Evolutionary conservation across 2,329 filamentous ascomycete species (phyloP), one percentile per base, ranked within the genome.

Genomic region (Tolypocladium sp.): DNA sequence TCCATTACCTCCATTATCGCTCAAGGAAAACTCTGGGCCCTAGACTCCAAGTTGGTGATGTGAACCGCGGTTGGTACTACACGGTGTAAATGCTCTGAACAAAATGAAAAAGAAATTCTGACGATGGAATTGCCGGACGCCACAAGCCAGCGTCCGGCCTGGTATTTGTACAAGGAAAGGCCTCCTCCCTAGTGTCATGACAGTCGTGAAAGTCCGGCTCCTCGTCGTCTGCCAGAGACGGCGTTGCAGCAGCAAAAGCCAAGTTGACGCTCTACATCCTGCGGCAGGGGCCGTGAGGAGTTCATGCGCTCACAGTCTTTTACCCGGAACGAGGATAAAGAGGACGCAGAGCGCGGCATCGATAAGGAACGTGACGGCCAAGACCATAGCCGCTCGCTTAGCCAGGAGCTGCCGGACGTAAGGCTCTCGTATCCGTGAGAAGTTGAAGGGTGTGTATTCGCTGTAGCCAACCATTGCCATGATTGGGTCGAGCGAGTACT

Each of bases 391-490:
- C 0, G 94, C 88, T 60, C 94, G 88, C 71, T 92, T 92, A 65
- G 85, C 86, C 59, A 99, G 82, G 25, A 97, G 85, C 69, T 86
- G 90, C 64, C 91, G 88, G 58, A 99, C 89, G 70, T 94, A 99
- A 0, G 92, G 90, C 74, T 99, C 94, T 58, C 90, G 86, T 63
- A 97, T 91, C 46, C 85, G 84, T 30, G 90, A 89, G 78, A 95
- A 97, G 73, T 87, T 90, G 80, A 97, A 92, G 56, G 96, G 92
- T 0, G 93, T 97, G 76, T 97, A 97, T 77, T 99, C 95, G 77
- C 92, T 97, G 73, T 87, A 88, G 41, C 93, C 92, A n/a, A 90
- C 73, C 25, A 97, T 81, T 5, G 92, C 94, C 73, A 97, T 85
- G 63, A 96, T 79, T 0, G 95, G 93, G 68, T 99, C 94, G 57